Percentiles rank a stretch among this genome's conserved stretches.
These are phyloP conservation scores for Ophiostoma sp. DNA, from an alignment of 2,329 filamentous ascomycete species.

Conservation along the genomic window DNA sequence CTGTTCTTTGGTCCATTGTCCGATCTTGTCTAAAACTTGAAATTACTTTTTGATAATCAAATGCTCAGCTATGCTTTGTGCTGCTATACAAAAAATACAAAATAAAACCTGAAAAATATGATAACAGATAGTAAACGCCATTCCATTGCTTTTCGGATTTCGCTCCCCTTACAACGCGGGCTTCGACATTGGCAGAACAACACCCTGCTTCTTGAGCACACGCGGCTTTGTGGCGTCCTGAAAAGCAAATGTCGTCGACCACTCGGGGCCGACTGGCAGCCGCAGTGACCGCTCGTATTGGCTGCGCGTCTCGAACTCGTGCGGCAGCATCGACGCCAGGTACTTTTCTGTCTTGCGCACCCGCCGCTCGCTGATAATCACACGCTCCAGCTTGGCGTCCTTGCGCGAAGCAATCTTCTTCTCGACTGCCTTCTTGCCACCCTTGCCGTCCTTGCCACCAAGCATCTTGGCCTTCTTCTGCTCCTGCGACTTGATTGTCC, in stretches of 20 bases:
- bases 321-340: conserved; percentile 74
- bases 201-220: conserved; percentile 82
- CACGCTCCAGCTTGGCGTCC: conserved; percentile 73
- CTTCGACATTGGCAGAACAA: conserved; percentile 81
- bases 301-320: conserved; percentile 78
- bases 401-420: conserved; percentile 74
- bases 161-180: conserved; percentile 41
- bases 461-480: conserved; percentile 32
- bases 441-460: conserved; percentile 52
- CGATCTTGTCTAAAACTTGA: not conserved
- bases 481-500: conserved; percentile 56
- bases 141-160: not conserved
- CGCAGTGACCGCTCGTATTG: conserved; percentile 89
- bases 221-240: conserved; percentile 84
- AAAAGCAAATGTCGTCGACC: conserved; percentile 93
- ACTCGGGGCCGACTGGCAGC: conserved; percentile 85
- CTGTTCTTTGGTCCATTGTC: not conserved
- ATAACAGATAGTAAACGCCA: conserved; percentile 10
- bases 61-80: conserved; percentile 4
- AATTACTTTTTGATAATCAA: conserved; percentile 1
- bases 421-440: conserved; percentile 43
- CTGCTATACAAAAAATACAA: conserved; percentile 2
- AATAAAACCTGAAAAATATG: not conserved
- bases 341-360: conserved; percentile 90
- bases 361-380: conserved; percentile 89